phyloP scores from a whole-genome alignment of 75 land plant genomes.

The Pinus taeda region DNA sequence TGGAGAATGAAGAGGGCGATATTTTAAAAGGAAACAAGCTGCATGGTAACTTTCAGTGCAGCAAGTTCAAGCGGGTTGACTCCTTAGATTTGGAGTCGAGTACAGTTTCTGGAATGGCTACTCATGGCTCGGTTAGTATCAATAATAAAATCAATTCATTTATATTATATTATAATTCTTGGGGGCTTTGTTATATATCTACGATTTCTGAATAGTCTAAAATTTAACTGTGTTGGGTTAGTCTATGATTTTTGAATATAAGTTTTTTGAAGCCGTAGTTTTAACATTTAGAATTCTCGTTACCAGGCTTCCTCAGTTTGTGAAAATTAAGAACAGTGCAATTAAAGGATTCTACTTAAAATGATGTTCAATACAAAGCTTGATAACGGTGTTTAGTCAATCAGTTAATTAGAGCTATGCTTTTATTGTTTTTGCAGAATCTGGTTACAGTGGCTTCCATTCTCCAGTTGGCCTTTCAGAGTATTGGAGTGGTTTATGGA shows the following conservation, averaged over 20 bases:
- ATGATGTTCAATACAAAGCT: too few species aligned
- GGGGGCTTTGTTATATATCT: background rate
- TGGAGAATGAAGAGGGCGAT: too few species aligned
- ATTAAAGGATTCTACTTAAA: background rate
- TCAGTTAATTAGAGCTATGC: constrained; percentile 17
- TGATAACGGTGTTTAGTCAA: background rate
- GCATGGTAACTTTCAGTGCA: background rate
- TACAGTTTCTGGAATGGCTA: constrained; percentile 10
- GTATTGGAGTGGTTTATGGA: constrained; percentile 74
- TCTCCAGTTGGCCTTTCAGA: constrained; percentile 62
- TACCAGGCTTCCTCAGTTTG: too few species aligned
- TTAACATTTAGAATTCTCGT: too few species aligned
- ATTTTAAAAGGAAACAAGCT: too few species aligned
- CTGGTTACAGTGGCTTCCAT: constrained; percentile 14
- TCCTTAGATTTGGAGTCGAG: constrained; percentile 31
- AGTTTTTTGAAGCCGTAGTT: too few species aligned
- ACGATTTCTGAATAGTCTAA: background rate
- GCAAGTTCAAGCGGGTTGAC: constrained; percentile 12
- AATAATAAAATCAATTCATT: background rate
- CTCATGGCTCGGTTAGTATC: background rate
- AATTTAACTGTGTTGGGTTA: background rate
- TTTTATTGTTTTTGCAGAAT: background rate
- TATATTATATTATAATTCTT: too few species aligned
- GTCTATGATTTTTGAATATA: too few species aligned
- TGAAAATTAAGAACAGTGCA: too few species aligned